phyloP scores from a whole-genome alignment of 805 yeast genomes.

The Candida lessepsii region DNA sequence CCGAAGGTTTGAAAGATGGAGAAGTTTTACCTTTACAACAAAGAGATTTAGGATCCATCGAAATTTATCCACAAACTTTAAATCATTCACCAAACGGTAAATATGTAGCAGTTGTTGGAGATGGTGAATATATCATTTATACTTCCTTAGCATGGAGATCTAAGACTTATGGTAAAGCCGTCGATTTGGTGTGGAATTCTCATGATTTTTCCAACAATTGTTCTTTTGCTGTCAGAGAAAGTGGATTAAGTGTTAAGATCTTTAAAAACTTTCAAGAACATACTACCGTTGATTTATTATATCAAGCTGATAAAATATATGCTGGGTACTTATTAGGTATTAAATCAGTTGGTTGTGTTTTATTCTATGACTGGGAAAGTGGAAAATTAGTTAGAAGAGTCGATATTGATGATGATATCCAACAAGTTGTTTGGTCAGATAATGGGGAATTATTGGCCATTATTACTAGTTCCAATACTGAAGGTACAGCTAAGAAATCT shows the following conservation, averaged over 20 bases:
- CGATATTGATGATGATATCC: constrained; percentile 73
- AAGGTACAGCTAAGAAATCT: constrained; percentile 16
- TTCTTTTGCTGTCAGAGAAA: constrained; percentile 78
- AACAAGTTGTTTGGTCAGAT: constrained; percentile 87
- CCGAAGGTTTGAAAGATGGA: constrained; percentile 73
- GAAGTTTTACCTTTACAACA: constrained; percentile 73
- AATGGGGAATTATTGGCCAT: constrained; percentile 87
- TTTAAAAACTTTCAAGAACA: constrained; percentile 85
- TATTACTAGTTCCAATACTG: constrained; percentile 34
- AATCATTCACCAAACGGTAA: constrained; percentile 96
- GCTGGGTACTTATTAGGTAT: constrained; percentile 90
- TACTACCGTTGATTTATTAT: constrained; percentile 61
- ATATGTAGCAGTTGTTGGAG: constrained; percentile 95
- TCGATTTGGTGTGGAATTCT: constrained; percentile 92
- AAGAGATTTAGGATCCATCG: constrained; percentile 92
- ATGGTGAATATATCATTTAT: constrained; percentile 94
- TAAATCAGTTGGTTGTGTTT: constrained; percentile 78
- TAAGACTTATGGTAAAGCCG: constrained; percentile 85
- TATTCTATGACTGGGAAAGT: constrained; percentile 92
- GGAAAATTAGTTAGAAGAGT: constrained; percentile 83
- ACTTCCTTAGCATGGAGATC: constrained; percentile 98
- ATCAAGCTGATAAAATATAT: constrained; percentile 74
- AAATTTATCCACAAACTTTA: constrained; percentile 84
- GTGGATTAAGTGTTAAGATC: constrained; percentile 61
- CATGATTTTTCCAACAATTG: constrained; percentile 64